phyloP scores from a whole-genome alignment of 164 flowering plant species.

The Piper betle region DNA sequence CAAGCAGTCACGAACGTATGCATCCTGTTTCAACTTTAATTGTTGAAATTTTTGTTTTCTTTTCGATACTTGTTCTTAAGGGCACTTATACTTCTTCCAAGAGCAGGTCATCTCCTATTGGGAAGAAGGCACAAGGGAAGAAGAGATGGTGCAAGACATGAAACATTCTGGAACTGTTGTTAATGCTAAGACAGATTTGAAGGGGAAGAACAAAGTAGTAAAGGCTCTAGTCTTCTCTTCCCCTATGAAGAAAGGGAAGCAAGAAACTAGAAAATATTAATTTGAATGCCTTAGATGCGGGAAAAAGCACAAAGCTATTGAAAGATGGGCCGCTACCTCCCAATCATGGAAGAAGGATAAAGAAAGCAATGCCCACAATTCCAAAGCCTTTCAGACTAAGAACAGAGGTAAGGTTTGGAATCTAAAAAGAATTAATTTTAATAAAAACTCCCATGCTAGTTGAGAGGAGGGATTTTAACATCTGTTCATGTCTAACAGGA shows the following conservation, averaged over 20 bases:
- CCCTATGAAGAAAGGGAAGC: slow-evolving; percentile 48
- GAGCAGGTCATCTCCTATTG: slow-evolving; percentile 28
- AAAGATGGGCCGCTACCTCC: slow-evolving; percentile 21
- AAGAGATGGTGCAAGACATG: slow-evolving; percentile 19
- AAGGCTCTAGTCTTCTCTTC: slow-evolving; percentile 59
- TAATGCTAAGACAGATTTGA: slow-evolving; percentile 22
- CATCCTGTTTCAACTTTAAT: not conserved
- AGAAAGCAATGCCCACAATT: slow-evolving; percentile 59
- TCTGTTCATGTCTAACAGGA: slow-evolving; percentile 29
- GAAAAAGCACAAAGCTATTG: slow-evolving; percentile 14
- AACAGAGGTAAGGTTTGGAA: slow-evolving; percentile 53
- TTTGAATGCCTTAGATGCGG: slow-evolving; percentile 5
- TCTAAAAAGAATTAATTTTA: not conserved
- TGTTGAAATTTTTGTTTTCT: not conserved
- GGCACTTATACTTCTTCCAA: slow-evolving; percentile 18
- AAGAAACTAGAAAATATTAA: slow-evolving; percentile 18
- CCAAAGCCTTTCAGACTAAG: slow-evolving; percentile 86
- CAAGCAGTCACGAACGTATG: slow-evolving; percentile 34
- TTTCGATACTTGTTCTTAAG: slow-evolving; percentile 9
- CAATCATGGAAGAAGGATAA: slow-evolving; percentile 30
- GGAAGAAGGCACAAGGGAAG: slow-evolving; percentile 24
- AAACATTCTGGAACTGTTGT: slow-evolving; percentile 46
- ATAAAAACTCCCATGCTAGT: not conserved
- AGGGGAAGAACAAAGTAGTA: slow-evolving; percentile 30
- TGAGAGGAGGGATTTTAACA: not conserved